Base-by-base conservation (phyloP, 2,329 filamentous ascomycete genomes). In the Fusarium goolgardi region DNA sequence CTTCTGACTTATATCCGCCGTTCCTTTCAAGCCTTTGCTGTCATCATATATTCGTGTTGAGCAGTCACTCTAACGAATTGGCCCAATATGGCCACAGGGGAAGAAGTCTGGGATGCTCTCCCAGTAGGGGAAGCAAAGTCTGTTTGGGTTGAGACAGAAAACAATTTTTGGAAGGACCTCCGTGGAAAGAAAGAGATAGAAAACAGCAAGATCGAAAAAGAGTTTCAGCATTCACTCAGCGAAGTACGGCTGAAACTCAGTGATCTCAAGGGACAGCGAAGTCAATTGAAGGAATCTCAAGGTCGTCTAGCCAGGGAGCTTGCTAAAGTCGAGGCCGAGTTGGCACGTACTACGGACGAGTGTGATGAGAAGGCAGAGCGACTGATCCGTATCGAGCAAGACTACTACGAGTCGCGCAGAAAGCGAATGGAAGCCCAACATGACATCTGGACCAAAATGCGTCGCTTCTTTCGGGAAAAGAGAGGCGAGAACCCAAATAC, bases 71-170 rank as follows among this genome's bases (percentile, higher is more conserved):
- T 18, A 37, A 51, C 21, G 27, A 37, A 34, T 34, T 45, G 55
- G 61, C 43, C 58, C 63, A 54, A 37, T 41, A 73, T 74, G 71
- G 62, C 70, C 61, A 52, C 62, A 45, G 46, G 59, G 49, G 71
- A 73, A 37, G 71, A 74, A 34, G 70, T 70, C 44, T 78, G 75
- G 76, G 70, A 73, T 20, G 64, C 70, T 16, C 75, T 79, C 43
- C 75, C 76, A 10, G 50, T 55, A 32, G 73, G 78, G 6, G 77
- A 78, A 61, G 73, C 76, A 44, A 69, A 69, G 27, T 74, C 72
- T 12, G 73, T 78, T n/a, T 79, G 78, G 78, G 68, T 76, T 31
- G 76, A 79, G 55, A 77, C 76, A 18, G 78, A 79, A 47, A 62
- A 66, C 43, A 78, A 78, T 37, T 80, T 79, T 31, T 80, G 78